Base-by-base conservation (phyloP, 2,329 filamentous ascomycete species). In the Diaporthe ilicicola region DNA sequence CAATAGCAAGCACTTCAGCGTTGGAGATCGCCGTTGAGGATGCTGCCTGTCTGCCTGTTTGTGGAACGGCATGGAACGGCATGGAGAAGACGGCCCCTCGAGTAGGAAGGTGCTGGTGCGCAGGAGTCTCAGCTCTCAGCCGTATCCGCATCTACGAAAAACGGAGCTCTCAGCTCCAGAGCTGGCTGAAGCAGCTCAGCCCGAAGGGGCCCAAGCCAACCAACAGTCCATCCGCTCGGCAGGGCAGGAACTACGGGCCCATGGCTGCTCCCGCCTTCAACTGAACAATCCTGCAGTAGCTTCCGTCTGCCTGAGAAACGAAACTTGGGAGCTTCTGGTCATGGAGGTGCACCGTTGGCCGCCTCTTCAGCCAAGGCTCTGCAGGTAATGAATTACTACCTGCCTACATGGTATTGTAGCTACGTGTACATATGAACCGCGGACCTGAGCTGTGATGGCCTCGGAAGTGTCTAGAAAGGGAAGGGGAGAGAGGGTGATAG, bases 261-360 rank as follows among this genome's bases (percentile, higher is more conserved):
- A 64, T 64, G 59, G 59, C 29, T 64, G 29, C 44, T 64, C 59
- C 59, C 59, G 59, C 59, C 59, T 42, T 50, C 59, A 64, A 64
- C 29, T 50, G 29, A 64, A 64, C 13, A 64, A 24, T 50, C 44
- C 29, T 50, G 59, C 59, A 64, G 59, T 64, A 64, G 59, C 59
- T 64, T 64, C 59, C 59, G 59, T 48, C 27, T 50, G 50, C 44
- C 7, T 24, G 59, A 50, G 29, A 10, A 37, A 37, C 12, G 19
- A 32, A 46, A 34, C 22, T 29, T 61, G 55, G 37, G 15, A 29
- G 55, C 24, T 44, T 17, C 55, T 61, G 55, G 37, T n/a, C 55
- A 44, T 29, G 22, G 17, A 12, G 2, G 39, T 29, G 24, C 39
- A 27, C 27, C 24, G 37, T 61, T 61, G 56, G 24, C 39, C 39